These are phyloP conservation scores for Lagenaria siceraria DNA, from an alignment of 306 rosid genomes.

Conservation along the genomic window DNA sequence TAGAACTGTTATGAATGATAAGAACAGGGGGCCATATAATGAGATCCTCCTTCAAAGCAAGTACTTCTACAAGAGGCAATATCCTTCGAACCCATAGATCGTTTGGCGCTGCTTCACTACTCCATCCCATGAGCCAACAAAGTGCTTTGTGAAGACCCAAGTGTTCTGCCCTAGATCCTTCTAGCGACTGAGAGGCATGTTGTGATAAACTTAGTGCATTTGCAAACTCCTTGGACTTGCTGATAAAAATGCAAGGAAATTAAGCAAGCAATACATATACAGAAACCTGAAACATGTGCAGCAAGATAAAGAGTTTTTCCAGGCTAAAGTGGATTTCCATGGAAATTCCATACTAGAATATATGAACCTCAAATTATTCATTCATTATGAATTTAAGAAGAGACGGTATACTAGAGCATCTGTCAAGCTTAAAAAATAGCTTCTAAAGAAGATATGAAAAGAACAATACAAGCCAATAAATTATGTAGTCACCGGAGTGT, in stretches of 20 bases:
- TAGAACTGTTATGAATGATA: slow-evolving; percentile 27
- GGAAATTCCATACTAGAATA: neutral
- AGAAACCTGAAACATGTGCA: neutral
- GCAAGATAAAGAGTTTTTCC: neutral
- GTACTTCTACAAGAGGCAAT: slow-evolving; percentile 22
- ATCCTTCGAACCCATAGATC: slow-evolving; percentile 18
- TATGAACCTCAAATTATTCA: neutral
- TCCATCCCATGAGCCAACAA: slow-evolving; percentile 38
- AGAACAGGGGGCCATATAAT: slow-evolving; percentile 38
- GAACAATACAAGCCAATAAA: neutral
- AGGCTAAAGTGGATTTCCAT: neutral
- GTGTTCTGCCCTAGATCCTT: slow-evolving; percentile 24
- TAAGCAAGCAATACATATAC: neutral
- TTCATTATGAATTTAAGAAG: neutral
- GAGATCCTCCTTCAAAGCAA: slow-evolving; percentile 24
- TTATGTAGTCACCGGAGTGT: neutral
- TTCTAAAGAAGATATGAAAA: neutral
- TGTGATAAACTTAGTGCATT: slow-evolving; percentile 9
- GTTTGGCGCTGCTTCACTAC: slow-evolving; percentile 7
- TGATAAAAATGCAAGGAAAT: slow-evolving; percentile 7
- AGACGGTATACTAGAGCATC: neutral
- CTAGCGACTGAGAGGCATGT: slow-evolving; percentile 19
- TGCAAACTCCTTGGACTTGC: slow-evolving; percentile 21
- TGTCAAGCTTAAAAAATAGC: neutral
- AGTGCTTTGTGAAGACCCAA: slow-evolving; percentile 39